phyloP scores from a whole-genome alignment of 2,329 filamentous ascomycete genomes.

The Metarhizium humberi region DNA sequence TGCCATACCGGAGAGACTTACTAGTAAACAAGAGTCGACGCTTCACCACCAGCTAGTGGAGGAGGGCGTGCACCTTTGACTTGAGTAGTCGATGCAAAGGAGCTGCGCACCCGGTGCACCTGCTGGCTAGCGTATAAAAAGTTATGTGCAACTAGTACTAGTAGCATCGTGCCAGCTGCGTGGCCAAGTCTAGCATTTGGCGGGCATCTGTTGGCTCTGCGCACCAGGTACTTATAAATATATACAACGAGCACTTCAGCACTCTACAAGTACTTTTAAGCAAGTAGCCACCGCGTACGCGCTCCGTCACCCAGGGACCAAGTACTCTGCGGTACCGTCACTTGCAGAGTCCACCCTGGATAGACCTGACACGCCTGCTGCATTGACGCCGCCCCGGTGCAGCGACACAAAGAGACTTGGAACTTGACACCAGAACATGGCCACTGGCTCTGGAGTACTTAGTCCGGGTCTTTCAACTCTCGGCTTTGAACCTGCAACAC shows the following conservation, averaged over 20 bases:
- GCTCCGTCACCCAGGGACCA: background rate
- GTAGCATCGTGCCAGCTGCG: background rate
- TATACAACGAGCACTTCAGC: too few species aligned
- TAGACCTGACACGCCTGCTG: background rate
- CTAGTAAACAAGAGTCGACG: too few species aligned
- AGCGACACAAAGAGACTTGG: background rate
- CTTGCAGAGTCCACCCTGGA: background rate
- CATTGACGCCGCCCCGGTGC: background rate
- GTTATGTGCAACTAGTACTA: background rate
- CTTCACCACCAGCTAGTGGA: background rate
- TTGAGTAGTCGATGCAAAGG: too few species aligned
- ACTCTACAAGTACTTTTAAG: background rate
- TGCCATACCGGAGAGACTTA: too few species aligned
- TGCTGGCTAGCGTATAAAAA: too few species aligned
- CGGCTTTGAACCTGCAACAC: background rate
- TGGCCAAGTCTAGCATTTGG: background rate
- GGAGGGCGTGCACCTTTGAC: background rate
- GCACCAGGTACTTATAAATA: too few species aligned
- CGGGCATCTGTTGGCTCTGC: background rate
- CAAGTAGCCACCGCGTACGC: background rate
- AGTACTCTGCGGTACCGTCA: background rate
- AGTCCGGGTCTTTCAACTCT: background rate
- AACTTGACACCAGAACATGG: background rate
- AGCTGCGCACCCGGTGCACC: too few species aligned
- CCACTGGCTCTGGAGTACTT: background rate